These are phyloP conservation scores for Daldinia vernicosa DNA, from an alignment of 495 filamentous ascomycete genomes.

Conservation along the genomic window DNA sequence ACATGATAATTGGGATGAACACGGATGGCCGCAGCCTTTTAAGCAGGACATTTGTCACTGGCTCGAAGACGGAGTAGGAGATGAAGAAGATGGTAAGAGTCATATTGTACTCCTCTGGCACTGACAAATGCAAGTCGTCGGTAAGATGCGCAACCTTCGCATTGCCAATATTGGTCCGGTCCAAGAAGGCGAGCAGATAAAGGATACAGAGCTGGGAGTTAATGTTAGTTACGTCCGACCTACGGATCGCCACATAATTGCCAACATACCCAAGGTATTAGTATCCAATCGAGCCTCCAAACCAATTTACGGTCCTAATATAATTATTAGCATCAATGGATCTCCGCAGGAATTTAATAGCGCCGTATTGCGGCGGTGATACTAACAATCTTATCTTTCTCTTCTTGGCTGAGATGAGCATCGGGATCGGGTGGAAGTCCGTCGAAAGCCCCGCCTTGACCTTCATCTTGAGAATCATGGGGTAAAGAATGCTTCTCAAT, in stretches of 20 bases:
- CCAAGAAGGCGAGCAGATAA: slow-evolving; percentile 86
- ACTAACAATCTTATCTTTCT: slow-evolving; percentile 72
- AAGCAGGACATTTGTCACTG: slow-evolving; percentile 85
- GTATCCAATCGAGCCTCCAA: slow-evolving; percentile 73
- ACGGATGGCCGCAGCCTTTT: slow-evolving; percentile 70
- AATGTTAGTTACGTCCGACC: slow-evolving; percentile 11
- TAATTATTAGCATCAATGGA: slow-evolving; percentile 20
- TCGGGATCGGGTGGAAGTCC: slow-evolving; percentile 66
- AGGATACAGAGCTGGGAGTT: slow-evolving; percentile 71
- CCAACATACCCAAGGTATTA: slow-evolving; percentile 73
- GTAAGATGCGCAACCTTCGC: slow-evolving; percentile 81
- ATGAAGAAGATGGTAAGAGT: slow-evolving; percentile 90
- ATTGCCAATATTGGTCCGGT: slow-evolving; percentile 87
- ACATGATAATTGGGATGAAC: slow-evolving; percentile 75
- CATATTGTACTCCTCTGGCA: slow-evolving; percentile 71
- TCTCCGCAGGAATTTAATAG: neutral
- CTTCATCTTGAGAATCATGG: slow-evolving; percentile 45
- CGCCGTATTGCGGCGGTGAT: slow-evolving; percentile 3
- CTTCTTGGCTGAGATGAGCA: slow-evolving; percentile 70
- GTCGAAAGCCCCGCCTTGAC: slow-evolving; percentile 36
- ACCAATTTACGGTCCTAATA: slow-evolving; percentile 70
- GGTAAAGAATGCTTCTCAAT: slow-evolving; percentile 45
- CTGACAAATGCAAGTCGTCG: slow-evolving; percentile 61
- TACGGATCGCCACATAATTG: neutral
- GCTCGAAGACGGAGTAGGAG: slow-evolving; percentile 88